Base-by-base conservation (phyloP, 129 eudicot genomes). In the Chrysanthemum makinoi region DNA sequence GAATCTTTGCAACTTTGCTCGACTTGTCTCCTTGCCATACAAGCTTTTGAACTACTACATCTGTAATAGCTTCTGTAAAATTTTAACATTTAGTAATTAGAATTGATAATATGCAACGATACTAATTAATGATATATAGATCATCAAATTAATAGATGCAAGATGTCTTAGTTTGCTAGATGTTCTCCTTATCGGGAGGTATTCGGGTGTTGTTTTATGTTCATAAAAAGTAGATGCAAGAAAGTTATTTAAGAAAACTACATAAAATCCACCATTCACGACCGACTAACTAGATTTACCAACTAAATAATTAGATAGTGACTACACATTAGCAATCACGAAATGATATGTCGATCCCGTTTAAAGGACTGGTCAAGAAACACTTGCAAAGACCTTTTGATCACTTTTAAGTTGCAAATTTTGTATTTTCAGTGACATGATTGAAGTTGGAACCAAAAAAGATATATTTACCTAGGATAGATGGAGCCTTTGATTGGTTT, bases 401-500 rank as follows among this genome's bases (percentile, higher is more conserved):
- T 39, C 54, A 66, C 6, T 53, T 56, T 56, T 7, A 28, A 22
- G 54, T 22, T 11, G 16, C 16, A 2, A 28, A 59, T 14, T 20
- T 60, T 7, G 46, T 52, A 54, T 17, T 22, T 75, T 39, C 33
- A 48, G 43, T 18, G 75, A 56, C 26, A 2, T 59, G 16, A 35
- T 10, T 33, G 26, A 8, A 17, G 11, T 69, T 10, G 24, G 8
- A 28, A 15, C 8, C 56, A 24, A 53, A 69, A 15, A 17, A 55
- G 2, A 39, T 66, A n/a, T 67, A 62, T 35, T 3, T 65, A 93
- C 98, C 98, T 89, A 28, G 98, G 98, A 89, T 85, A 87, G 16
- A 91, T 91, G 8, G 98, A 92, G 56, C 98, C 98, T 71, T 92
- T 92, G 67, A 92, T 92, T 6, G 94, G 91, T 76, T 92, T 92